Evolutionary conservation across 2,329 filamentous ascomycete species (phyloP), one percentile per base, ranked within the genome.

Genomic region (Metarhizium robertsii): DNA sequence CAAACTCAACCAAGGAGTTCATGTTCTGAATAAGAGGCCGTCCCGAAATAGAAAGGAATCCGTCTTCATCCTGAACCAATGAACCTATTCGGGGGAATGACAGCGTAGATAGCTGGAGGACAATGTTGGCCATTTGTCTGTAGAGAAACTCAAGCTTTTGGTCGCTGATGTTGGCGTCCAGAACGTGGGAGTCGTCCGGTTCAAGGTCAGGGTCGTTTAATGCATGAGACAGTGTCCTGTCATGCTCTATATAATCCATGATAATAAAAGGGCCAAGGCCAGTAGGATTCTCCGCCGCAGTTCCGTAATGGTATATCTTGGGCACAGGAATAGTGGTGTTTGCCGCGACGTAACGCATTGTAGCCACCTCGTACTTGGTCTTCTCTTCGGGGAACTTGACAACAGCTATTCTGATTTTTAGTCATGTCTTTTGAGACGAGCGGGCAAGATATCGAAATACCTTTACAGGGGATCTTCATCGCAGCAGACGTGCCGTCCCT

Each of bases 21-120:
- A 75, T 74, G 53, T 73, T 72, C 8, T 65, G 57, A 1, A 66
- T 71, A 8, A 76, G 58, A 29, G 71, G 72, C 36, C 69, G 62
- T 47, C 63, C 62, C 14, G 56, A 59, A 11, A 70, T 65, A 46
- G 60, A 61, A 61, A 65, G 67, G 20, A 46, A 55, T 18, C 63
- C 61, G 13, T 65, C 55, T 16, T 64, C 57, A 2, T 61, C 53
- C 51, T 70, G 56, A 32, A 58, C 52, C 2, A 75, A 59, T 10
- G 67, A 71, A 1, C 73, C 73, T 38, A 77, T 75, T 38, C 61
- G 60, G 34, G 64, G 50, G 29, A 75, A 70, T 1, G 59, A 66
- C 0, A 66, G 60, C 4, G 6, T 60, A n/a, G 64, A 70, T 2
- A 78, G 66, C 55, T 75, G 67, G 6, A 77, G 64, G 18, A 76